Evolutionary conservation across 169 alveolate genomes (phyloP), one percentile per base, ranked within the genome.

Genomic region (Cryptosporidium sp.): DNA sequence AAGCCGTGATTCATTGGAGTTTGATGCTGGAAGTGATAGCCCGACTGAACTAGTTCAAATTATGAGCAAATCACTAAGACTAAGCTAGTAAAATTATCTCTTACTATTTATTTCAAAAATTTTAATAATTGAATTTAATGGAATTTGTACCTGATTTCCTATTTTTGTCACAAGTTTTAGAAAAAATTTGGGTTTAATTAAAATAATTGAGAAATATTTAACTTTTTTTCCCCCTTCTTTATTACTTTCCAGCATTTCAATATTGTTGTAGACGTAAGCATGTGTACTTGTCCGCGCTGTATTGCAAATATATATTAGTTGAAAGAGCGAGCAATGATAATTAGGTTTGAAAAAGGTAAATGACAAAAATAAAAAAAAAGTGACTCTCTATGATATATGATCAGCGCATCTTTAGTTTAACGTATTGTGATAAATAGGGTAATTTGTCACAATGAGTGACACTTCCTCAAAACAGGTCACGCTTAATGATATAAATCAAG

Each of bases 11-110:
- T 62, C 80, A 42, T 31, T 62, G 21, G 68, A 37, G n/a, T n/a
- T 73, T n/a, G 70, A 73, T 16, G 37, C 44, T 6, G 72, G 61
- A 23, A 52, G 21, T 80, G 89, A 65, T 21, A 65, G 75, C 37
- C 75, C 89, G 45, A 31, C 65, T 12, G 89, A 80, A 61, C 62
- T 80, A 9, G 67, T 65, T 42, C 65, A 31, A n/a, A 80, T 80
- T 23, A 80, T 80, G 89, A 60, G 67, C 12, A 80, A 80, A 53
- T 42, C 62, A 44, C 70, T 80, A 18, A 80, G 60, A 45, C 18
- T 80, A 80, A 62, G 70, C 52, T 73, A 73, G 56, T n/a, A 42
- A 14, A 18, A 51, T 2, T 26, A 70, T 3, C 48, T 3, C 6
- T 7, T 70, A 39, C 67, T 23, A 56, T 56, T 23, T 21, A 10